Percentiles rank a stretch among this genome's conserved stretches.
Evolutionary conservation across 768 basidiomycete genomes (phyloP).

Genomic region (Vararia minispora): DNA sequence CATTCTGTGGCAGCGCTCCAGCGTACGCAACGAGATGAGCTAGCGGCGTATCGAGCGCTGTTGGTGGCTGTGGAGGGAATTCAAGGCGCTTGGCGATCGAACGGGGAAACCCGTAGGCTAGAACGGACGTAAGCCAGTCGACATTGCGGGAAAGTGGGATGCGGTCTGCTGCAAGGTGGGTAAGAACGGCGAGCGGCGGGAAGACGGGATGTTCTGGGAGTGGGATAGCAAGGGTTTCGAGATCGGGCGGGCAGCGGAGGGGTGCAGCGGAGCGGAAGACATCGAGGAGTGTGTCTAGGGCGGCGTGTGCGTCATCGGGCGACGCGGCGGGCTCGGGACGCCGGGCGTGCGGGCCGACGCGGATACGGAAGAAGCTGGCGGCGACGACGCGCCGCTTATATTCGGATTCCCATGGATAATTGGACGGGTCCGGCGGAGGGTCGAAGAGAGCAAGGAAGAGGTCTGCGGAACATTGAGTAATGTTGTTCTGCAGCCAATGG

Average conservation of each 20-base stretch:
- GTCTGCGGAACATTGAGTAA: not conserved
- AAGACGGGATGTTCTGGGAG: conserved; percentile 15
- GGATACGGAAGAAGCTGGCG: conserved; percentile 14
- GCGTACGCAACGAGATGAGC: no score
- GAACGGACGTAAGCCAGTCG: conserved; percentile 23
- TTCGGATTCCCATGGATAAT: conserved; percentile 17
- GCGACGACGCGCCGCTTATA: conserved; percentile 19
- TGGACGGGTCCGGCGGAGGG: no score
- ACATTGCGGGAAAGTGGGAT: conserved; percentile 20
- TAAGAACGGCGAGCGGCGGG: conserved; percentile 23
- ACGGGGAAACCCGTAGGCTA: conserved; percentile 24
- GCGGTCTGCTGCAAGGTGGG: conserved; percentile 12
- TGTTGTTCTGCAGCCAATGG: conserved; percentile 22
- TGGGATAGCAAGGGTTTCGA: conserved; percentile 12
- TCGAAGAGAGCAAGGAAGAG: conserved; percentile 3
- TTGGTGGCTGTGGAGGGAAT: no score
- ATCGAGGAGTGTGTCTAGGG: conserved; percentile 22
- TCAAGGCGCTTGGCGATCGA: conserved; percentile 15
- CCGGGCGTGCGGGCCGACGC: no score
- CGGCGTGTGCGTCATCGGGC: conserved; percentile 2
- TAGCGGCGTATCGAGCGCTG: no score
- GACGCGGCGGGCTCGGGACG: conserved; percentile 3
- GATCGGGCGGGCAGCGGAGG: conserved; percentile 17
- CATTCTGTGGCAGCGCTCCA: no score
- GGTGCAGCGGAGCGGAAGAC: conserved; percentile 24